Conservation (phyloP, 1,284 basidiomycete species). For the Ganoderma sinense region DNA sequence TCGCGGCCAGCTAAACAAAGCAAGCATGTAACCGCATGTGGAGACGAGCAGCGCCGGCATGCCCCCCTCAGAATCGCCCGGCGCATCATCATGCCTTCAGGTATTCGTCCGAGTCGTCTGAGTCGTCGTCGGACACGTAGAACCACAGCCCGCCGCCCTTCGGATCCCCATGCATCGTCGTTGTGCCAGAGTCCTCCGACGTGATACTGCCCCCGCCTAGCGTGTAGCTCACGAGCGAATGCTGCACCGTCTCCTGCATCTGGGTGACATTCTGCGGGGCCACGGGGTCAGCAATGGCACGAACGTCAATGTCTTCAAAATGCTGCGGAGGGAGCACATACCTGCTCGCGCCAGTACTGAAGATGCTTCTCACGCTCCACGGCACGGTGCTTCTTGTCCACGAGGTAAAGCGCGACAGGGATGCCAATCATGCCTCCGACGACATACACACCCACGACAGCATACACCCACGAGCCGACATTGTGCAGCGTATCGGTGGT, state of each 20-base stretch:
- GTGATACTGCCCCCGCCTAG: too few relatives aligned
- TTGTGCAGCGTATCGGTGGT: conserved; percentile 68
- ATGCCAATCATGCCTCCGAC: conserved; percentile 77
- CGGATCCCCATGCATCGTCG: conserved; percentile 55
- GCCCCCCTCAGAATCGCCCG: conserved; percentile 31
- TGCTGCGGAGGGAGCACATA: conserved; percentile 34
- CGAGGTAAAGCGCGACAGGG: conserved; percentile 69
- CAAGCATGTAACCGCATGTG: not conserved
- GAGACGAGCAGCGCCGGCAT: not conserved
- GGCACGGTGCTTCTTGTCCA: conserved; percentile 77
- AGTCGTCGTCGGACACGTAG: conserved; percentile 61
- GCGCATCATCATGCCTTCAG: conserved; percentile 36
- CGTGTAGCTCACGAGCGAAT: conserved; percentile 60
- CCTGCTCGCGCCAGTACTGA: conserved; percentile 91
- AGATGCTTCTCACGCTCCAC: conserved; percentile 81
- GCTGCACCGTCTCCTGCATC: conserved; percentile 75
- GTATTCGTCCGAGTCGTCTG: conserved; percentile 38
- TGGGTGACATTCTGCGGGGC: conserved; percentile 65
- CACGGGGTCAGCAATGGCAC: not conserved
- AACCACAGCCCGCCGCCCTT: conserved; percentile 66
- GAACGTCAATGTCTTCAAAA: not conserved
- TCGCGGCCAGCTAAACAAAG: not conserved
- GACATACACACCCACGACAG: conserved; percentile 75
- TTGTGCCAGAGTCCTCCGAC: conserved; percentile 62
- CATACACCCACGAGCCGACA: conserved; percentile 75